These are phyloP conservation scores for Fusarium papillatum DNA, from an alignment of 2,329 filamentous ascomycete genomes.

Conservation along the genomic window DNA sequence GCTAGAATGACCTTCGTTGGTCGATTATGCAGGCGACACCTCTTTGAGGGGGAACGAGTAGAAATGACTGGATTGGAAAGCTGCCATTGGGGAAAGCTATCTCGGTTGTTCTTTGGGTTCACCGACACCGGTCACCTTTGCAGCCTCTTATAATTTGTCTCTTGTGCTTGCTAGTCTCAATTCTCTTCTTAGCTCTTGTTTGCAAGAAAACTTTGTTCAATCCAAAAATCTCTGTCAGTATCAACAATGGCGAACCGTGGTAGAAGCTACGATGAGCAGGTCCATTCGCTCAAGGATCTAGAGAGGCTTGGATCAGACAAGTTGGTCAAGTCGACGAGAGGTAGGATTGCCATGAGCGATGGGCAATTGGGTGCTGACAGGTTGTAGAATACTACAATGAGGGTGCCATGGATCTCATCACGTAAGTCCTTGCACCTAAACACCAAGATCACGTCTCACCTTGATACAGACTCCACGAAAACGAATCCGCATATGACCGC, in stretches of 20 bases:
- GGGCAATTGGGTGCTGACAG: background rate
- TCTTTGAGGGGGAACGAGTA: background rate
- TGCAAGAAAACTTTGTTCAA: background rate
- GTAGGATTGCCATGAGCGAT: background rate
- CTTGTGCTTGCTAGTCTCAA: background rate
- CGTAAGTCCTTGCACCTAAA: background rate
- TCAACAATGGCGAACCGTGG: constrained; percentile 21
- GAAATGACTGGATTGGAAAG: background rate
- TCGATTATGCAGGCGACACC: background rate
- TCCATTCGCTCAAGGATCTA: constrained; percentile 18
- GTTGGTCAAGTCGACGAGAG: constrained; percentile 10
- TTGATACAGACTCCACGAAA: constrained; percentile 17
- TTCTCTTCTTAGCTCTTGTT: background rate
- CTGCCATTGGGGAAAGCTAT: background rate
- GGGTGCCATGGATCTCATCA: constrained; percentile 5
- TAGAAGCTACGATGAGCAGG: constrained; percentile 6
- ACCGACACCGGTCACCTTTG: background rate
- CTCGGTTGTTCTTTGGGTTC: background rate
- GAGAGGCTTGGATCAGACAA: constrained; percentile 15
- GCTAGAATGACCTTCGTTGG: background rate
- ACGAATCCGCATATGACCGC: constrained; percentile 22
- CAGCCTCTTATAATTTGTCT: background rate
- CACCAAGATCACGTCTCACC: background rate
- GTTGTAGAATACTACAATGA: background rate
- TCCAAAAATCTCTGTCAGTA: background rate